Evolutionary conservation across 2,329 filamentous ascomycete species (phyloP).

Genomic region (Fusarium sp.): DNA sequence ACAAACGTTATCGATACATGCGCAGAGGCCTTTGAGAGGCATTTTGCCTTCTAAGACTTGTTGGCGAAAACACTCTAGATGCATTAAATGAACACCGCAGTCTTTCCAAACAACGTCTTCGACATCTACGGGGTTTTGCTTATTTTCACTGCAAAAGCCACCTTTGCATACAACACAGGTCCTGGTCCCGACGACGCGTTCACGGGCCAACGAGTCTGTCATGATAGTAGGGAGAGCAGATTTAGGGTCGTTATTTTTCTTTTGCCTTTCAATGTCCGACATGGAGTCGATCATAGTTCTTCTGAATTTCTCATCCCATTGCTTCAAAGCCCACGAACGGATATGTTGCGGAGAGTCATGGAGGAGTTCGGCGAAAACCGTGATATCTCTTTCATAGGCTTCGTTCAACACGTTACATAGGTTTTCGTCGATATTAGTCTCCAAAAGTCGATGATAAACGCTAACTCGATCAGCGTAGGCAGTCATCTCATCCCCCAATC

Average conservation of each 20-base stretch:
- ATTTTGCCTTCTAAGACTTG: background rate
- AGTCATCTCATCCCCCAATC: background rate
- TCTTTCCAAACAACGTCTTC: background rate
- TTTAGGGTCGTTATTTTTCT: background rate
- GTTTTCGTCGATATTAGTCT: background rate
- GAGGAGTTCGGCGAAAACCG: background rate
- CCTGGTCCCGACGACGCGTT: background rate
- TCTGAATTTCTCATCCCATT: background rate
- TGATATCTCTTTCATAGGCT: background rate
- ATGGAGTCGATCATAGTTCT: background rate
- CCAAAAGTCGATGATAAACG: background rate
- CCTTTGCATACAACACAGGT: background rate
- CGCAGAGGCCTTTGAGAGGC: background rate
- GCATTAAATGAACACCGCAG: background rate
- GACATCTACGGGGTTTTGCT: background rate
- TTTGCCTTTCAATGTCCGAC: background rate
- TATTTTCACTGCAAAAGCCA: background rate
- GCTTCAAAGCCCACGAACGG: background rate
- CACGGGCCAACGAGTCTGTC: background rate
- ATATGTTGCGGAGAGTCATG: background rate
- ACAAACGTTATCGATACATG: background rate
- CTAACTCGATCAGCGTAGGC: background rate
- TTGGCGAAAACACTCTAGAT: constrained; percentile 2
- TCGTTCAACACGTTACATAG: background rate
- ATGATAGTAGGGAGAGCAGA: background rate